Evolutionary conservation across 2,329 filamentous ascomycete species (phyloP).

Genomic region (Monosporascus sp.): DNA sequence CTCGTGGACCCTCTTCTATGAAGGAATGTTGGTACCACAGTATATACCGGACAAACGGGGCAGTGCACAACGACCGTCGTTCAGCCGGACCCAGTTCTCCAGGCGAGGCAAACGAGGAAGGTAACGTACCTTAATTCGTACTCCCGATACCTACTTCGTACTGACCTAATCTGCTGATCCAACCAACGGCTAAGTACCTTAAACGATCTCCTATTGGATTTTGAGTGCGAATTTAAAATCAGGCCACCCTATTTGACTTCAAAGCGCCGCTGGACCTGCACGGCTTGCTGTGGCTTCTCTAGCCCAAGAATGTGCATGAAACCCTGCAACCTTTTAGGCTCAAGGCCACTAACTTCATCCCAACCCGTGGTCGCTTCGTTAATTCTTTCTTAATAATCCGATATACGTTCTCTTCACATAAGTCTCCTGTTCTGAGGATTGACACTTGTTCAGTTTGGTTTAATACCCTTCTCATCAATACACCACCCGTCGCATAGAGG

Average conservation of each 20-base stretch:
- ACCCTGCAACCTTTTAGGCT: no score
- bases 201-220: no score
- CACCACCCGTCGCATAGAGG: not conserved
- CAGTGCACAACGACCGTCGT: not conserved
- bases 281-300: not conserved
- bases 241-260: not conserved
- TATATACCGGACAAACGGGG: no score
- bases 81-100: not conserved
- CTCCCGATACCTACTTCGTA: no score
- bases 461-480: not conserved
- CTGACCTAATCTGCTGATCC: no score
- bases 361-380: not conserved
- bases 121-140: no score
- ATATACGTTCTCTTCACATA: not conserved
- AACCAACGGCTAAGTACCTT: no score
- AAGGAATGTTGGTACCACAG: not conserved
- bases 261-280: not conserved
- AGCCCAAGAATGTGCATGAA: not conserved
- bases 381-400: not conserved
- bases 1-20: not conserved
- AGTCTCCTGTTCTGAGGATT: no score
- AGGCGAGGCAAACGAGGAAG: not conserved
- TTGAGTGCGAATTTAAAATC: no score
- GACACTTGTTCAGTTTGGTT: no score
- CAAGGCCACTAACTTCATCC: not conserved